Evolutionary conservation across 352 stramenopile genomes (phyloP).

Genomic region (Pythium coloratum): DNA sequence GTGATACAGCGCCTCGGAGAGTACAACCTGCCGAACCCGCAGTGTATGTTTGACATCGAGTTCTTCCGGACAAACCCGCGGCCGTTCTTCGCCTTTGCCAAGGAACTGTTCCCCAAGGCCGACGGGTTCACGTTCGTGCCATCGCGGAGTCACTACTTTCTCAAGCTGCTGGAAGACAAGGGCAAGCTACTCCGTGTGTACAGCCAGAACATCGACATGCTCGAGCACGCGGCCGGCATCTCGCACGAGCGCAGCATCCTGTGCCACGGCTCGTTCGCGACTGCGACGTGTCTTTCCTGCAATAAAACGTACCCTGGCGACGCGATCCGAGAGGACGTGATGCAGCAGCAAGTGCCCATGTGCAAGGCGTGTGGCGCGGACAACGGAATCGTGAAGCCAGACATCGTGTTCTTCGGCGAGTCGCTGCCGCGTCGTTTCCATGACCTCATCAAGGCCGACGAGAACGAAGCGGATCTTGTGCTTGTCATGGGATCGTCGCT

Average conservation of each 20-base stretch:
- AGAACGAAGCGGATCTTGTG: conserved; percentile 92
- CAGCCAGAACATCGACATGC: conserved; percentile 98
- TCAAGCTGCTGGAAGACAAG: conserved; percentile 92
- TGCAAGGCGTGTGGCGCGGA: conserved; percentile 59
- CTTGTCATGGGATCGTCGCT: conserved; percentile 99
- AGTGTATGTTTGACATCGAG: conserved; percentile 95
- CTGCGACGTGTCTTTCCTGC: conserved; percentile 92
- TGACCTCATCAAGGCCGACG: conserved; percentile 77
- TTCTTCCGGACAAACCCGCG: conserved; percentile 95
- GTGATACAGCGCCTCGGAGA: conserved; percentile 58
- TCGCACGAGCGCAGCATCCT: conserved; percentile 90
- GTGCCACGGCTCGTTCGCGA: conserved; percentile 94
- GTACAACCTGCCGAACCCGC: conserved; percentile 82
- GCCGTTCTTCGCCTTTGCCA: conserved; percentile 98
- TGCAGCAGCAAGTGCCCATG: conserved; percentile 80
- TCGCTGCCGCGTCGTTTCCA: conserved; percentile 90
- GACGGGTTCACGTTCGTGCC: conserved; percentile 84
- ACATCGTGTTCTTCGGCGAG: conserved; percentile 99
- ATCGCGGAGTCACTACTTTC: conserved; percentile 94
- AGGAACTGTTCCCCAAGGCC: conserved; percentile 80
- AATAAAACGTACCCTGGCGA: conserved; percentile 75
- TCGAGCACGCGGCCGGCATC: conserved; percentile 94
- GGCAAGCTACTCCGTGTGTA: conserved; percentile 94
- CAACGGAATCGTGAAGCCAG: conserved; percentile 96
- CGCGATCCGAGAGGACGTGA: conserved; percentile 84